A percentile compares a stretch with the other conserved stretches of the same genome.
These are phyloP conservation scores for Suhomyces atakaporum DNA, from an alignment of 1,139 yeast genomes.

Conservation along the genomic window DNA sequence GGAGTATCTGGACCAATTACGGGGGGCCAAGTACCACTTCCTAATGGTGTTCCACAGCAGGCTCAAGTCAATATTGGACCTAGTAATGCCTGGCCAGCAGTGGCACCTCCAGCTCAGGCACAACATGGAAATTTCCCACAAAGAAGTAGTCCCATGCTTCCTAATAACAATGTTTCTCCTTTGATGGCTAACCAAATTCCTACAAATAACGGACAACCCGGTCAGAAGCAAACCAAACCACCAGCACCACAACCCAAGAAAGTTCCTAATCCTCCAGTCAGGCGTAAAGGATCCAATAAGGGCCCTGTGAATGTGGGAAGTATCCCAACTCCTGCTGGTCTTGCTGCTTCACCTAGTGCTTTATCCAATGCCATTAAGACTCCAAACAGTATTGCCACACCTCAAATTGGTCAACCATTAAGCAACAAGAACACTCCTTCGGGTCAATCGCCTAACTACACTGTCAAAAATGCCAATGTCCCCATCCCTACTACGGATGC, in stretches of 20 bases:
- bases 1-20: constrained; percentile 8
- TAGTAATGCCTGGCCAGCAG: constrained; percentile 25
- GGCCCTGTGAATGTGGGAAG: constrained; percentile 22
- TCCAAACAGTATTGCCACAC: constrained; percentile 49
- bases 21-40: constrained; percentile 11
- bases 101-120: constrained; percentile 16
- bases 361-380: constrained; percentile 45
- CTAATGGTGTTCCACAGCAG: constrained; percentile 3
- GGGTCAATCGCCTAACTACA: constrained; percentile 40
- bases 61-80: constrained; percentile 20
- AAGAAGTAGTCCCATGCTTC: constrained; percentile 27
- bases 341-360: constrained; percentile 45
- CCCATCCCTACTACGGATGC: constrained; percentile 22
- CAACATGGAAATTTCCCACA: constrained; percentile 9
- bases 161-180: constrained; percentile 25
- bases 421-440: constrained; percentile 47
- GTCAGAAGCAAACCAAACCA: constrained; percentile 10
- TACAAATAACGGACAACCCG: constrained; percentile 17
- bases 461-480: constrained; percentile 16
- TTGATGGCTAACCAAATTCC: constrained; percentile 16
- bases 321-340: constrained; percentile 40
- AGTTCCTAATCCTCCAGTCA: constrained; percentile 18
- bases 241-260: constrained; percentile 20
- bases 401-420: constrained; percentile 38
- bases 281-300: constrained; percentile 31